Percentiles rank a stretch among this genome's conserved stretches.
Conservation (phyloP, 2,329 filamentous ascomycete species). For the Xylaria polymorpha region DNA sequence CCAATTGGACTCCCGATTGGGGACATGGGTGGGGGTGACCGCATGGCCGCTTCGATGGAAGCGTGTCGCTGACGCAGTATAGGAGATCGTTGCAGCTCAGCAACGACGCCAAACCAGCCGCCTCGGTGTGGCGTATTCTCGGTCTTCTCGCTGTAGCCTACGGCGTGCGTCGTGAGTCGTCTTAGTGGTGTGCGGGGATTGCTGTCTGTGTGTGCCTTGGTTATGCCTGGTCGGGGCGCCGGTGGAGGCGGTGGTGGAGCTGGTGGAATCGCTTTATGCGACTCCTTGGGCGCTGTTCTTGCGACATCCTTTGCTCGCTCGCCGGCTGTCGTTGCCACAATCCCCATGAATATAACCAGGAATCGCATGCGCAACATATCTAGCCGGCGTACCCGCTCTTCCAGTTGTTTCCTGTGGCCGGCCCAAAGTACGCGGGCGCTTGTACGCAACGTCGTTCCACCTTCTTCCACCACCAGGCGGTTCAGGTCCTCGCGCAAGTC, state of each 20-base stretch:
- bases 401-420: conserved; percentile 62
- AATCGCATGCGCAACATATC: conserved; percentile 74
- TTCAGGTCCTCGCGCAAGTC: conserved; percentile 71
- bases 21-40: conserved; percentile 53
- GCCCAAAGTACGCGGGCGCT: conserved; percentile 69
- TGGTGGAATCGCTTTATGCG: conserved; percentile 48
- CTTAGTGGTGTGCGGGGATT: conserved; percentile 61
- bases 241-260: conserved; percentile 42
- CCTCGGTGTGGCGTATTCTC: conserved; percentile 58
- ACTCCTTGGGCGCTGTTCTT: conserved; percentile 44
- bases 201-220: conserved; percentile 58
- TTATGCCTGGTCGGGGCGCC: conserved; percentile 49
- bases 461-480: conserved; percentile 60
- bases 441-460: conserved; percentile 58
- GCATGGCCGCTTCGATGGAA: conserved; percentile 70
- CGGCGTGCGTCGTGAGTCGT: conserved; percentile 64
- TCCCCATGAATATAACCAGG: conserved; percentile 72
- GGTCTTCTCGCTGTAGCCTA: conserved; percentile 63
- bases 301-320: conserved; percentile 51
- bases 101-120: conserved; percentile 72
- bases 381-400: conserved; percentile 68
- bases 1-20: conserved; percentile 45
- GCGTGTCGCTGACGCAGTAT: conserved; percentile 70
- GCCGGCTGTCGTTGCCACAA: conserved; percentile 58
- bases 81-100: conserved; percentile 71